phyloP scores from a whole-genome alignment of 441 rosid genomes.

The Adansonia gregorii region DNA sequence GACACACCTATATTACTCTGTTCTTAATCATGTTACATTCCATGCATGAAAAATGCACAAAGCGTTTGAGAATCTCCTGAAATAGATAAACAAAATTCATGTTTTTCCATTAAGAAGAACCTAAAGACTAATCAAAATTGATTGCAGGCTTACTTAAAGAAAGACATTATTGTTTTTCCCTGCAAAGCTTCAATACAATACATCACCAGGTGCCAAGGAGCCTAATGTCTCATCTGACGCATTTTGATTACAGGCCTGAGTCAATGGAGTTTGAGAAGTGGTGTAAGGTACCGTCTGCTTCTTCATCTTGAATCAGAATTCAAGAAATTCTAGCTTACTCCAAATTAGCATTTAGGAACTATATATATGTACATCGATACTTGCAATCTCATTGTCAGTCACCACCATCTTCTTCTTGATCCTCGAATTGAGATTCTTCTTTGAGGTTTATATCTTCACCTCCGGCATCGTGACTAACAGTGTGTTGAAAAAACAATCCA shows the following conservation, averaged over 20 bases:
- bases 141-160: slow-evolving; percentile 9
- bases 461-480: slow-evolving; percentile 53
- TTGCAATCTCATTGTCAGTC: slow-evolving; percentile 41
- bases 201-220: slow-evolving; percentile 3
- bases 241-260: slow-evolving; percentile 4
- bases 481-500: slow-evolving; percentile 63
- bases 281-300: background rate
- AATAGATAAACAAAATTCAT: background rate
- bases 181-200: slow-evolving; percentile 15
- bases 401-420: slow-evolving; percentile 86
- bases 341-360: slow-evolving; percentile 2
- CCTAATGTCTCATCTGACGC: background rate
- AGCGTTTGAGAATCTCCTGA: background rate
- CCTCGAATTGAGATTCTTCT: slow-evolving; percentile 85
- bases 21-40: slow-evolving; percentile 15
- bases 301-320: slow-evolving; percentile 18
- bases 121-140: slow-evolving; percentile 40
- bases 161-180: slow-evolving; percentile 12
- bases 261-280: slow-evolving; percentile 19
- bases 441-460: slow-evolving; percentile 65
- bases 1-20: background rate
- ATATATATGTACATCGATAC: slow-evolving; percentile 22
- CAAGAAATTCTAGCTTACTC: slow-evolving; percentile 12
- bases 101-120: slow-evolving; percentile 6
- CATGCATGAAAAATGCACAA: slow-evolving; percentile 26